phyloP scores from a whole-genome alignment of 1,284 basidiomycete species.

The Puccinia novopanici region DNA sequence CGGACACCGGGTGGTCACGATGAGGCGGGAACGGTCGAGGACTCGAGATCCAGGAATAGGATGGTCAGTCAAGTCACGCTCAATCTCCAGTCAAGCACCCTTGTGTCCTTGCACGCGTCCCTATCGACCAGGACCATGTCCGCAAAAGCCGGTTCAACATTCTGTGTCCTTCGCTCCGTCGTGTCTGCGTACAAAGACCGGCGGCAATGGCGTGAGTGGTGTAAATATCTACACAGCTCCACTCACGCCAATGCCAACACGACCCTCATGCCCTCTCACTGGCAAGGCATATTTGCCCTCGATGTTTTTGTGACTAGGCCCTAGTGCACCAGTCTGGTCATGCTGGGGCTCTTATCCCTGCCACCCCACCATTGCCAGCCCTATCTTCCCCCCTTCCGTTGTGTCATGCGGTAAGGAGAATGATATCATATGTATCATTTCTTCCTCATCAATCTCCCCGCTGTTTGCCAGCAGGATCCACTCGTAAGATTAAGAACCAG shows the following conservation, averaged over 20 bases:
- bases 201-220: not conserved
- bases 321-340: not conserved
- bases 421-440: not conserved
- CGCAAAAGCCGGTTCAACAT: no score
- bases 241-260: not conserved
- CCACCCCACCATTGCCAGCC: not conserved
- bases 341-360: not conserved
- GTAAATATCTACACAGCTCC: not conserved
- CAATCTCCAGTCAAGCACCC: no score
- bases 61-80: no score
- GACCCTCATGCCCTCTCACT: not conserved
- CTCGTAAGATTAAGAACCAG: not conserved
- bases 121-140: no score
- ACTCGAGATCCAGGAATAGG: no score
- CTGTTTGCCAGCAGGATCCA: not conserved
- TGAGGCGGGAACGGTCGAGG: no score
- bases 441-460: not conserved
- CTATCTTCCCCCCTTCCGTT: not conserved
- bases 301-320: not conserved
- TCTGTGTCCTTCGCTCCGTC: not conserved
- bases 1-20: no score
- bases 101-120: no score
- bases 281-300: not conserved
- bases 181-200: not conserved
- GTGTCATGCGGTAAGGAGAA: not conserved